Conservation (phyloP, 106 monocot species). For the Iris macrosiphon region DNA sequence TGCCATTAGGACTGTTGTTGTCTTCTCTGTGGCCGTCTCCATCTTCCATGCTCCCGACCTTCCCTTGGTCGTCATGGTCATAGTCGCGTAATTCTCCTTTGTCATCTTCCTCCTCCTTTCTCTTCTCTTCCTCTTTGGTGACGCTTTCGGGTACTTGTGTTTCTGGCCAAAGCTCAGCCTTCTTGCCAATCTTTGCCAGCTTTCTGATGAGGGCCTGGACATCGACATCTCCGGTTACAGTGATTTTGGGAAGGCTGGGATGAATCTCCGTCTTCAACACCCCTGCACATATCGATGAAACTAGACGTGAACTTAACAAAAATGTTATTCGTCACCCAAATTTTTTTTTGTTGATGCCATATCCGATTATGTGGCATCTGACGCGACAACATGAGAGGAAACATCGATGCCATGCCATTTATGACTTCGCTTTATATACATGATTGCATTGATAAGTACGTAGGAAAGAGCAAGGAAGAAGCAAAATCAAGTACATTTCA, state of each 20-base stretch:
- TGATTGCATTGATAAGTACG: too few relatives aligned
- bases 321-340: too few relatives aligned
- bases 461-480: too few relatives aligned
- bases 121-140: background rate
- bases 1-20: background rate
- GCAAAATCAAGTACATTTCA: too few relatives aligned
- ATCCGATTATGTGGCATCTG: too few relatives aligned
- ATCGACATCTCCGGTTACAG: slow-evolving; percentile 57
- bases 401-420: too few relatives aligned
- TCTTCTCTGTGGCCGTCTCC: background rate
- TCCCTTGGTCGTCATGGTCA: background rate
- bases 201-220: slow-evolving; percentile 44
- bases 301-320: too few relatives aligned
- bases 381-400: too few relatives aligned
- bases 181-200: slow-evolving; percentile 59
- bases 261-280: slow-evolving; percentile 81
- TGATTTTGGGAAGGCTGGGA: slow-evolving; percentile 63
- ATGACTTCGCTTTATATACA: too few relatives aligned
- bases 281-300: too few relatives aligned
- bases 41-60: background rate
- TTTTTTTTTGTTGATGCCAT: too few relatives aligned
- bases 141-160: slow-evolving; percentile 1
- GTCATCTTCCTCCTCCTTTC: background rate
- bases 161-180: slow-evolving; percentile 30
- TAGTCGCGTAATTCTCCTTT: background rate